phyloP scores from a whole-genome alignment of 2,329 filamentous ascomycete genomes.

The Aureobasidium sp. region DNA sequence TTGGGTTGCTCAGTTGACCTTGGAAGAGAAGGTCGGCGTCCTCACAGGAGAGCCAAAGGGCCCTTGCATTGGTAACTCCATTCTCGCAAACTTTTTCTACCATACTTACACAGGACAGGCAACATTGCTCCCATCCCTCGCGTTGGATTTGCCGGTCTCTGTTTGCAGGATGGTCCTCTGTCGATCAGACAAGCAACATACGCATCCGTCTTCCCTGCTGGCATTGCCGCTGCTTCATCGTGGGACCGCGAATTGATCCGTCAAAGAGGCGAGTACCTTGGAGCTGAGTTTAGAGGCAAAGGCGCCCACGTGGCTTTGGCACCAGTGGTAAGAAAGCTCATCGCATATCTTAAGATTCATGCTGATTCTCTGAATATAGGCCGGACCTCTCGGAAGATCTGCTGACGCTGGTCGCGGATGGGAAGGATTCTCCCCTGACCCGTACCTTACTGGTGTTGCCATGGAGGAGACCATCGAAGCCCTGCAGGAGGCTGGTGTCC shows the following conservation, averaged over 20 bases:
- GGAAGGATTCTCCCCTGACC: constrained; percentile 68
- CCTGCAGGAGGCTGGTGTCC: constrained; percentile 47
- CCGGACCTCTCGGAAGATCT: constrained; percentile 64
- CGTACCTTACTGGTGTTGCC: constrained; percentile 50
- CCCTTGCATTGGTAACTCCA: constrained; percentile 61
- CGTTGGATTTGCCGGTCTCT: constrained; percentile 64
- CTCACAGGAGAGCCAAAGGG: constrained; percentile 23
- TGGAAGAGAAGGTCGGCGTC: constrained; percentile 25
- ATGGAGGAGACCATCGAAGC: constrained; percentile 45
- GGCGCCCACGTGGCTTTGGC: constrained; percentile 20
- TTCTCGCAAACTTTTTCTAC: fast-evolving
- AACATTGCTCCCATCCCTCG: constrained; percentile 63
- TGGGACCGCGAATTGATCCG: constrained; percentile 50
- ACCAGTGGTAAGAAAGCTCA: constrained; percentile 35
- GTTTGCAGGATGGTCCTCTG: constrained; percentile 61
- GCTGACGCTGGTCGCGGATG: constrained; percentile 66
- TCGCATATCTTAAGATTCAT: constrained; percentile 35
- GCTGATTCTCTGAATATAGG: constrained; percentile 31
- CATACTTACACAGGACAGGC: constrained; percentile 31
- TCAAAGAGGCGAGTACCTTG: constrained; percentile 43
- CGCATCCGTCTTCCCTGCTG: constrained; percentile 67
- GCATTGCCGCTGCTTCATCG: constrained; percentile 47
- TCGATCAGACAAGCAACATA: constrained; percentile 64
- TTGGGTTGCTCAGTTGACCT: constrained; percentile 24
- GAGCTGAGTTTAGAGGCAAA: constrained; percentile 28